Percentiles rank a stretch among this genome's conserved stretches.
These are phyloP conservation scores for Astrothelium subdiscretum DNA, from an alignment of 495 filamentous ascomycete genomes.

Conservation along the genomic window DNA sequence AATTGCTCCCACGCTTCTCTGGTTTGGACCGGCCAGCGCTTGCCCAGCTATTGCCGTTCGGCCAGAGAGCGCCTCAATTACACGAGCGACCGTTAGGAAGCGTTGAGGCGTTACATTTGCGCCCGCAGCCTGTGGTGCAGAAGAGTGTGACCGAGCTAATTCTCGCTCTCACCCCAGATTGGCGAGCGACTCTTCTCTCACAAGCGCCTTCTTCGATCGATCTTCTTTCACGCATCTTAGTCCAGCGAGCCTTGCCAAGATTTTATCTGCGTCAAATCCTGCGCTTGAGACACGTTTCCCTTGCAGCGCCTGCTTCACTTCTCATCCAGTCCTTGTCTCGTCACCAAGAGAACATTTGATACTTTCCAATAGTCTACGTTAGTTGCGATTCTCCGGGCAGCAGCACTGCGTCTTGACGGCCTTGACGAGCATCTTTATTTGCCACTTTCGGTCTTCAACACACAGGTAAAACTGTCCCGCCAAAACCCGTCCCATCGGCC, in stretches of 20 bases:
- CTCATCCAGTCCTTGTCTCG: background rate
- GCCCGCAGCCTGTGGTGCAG: background rate
- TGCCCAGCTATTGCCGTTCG: background rate
- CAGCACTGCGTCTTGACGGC: background rate
- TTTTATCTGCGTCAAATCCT: background rate
- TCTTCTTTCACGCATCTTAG: background rate
- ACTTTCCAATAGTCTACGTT: background rate
- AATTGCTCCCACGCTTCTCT: background rate
- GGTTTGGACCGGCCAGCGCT: background rate
- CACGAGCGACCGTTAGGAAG: background rate
- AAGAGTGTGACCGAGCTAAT: background rate
- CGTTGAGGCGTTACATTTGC: background rate
- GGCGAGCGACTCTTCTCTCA: conserved; percentile 3
- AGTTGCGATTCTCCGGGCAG: background rate
- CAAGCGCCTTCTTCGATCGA: conserved; percentile 1
- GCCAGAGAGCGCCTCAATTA: background rate
- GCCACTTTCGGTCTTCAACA: background rate
- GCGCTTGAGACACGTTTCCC: background rate
- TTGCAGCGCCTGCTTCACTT: background rate
- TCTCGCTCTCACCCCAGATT: background rate
- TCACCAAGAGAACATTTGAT: background rate
- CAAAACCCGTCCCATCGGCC: background rate
- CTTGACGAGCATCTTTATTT: conserved; percentile 3
- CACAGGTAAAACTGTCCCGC: background rate
- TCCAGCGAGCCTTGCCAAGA: background rate